Base-by-base conservation (phyloP, 441 rosid genomes). In the Populus hybrid region DNA sequence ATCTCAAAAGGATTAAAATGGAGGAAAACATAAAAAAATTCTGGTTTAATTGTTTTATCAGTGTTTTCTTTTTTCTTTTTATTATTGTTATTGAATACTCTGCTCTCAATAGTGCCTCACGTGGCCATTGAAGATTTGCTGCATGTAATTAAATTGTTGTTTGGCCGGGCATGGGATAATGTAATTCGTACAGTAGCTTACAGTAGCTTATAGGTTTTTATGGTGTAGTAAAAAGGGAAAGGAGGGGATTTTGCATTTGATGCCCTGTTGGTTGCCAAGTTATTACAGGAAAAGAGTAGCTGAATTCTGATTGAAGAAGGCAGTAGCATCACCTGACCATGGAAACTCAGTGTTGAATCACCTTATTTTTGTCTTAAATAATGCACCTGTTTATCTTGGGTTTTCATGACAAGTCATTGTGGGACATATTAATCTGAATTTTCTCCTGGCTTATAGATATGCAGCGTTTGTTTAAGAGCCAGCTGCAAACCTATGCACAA, bases 401-500 rank as follows among this genome's bases (percentile, higher is more conserved):
- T 53, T 33, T 20, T 68, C 18, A 12, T 45, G 67, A 16, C 61
- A 4, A 3, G 9, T 78, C 28, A 59, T 69, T 36, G 0, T 76
- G 31, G 50, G 9, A 35, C 64, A 56, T 18, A 10, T 24, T 24
- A 40, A 78, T 28, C 8, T 18, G 69, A n/a, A 63, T 53, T 76
- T 50, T 33, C 35, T 31, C 67, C 63, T 73, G 28, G 38, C 38
- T 74, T 80, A 29, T 29, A 88, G 95, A 79, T 64, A 50, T 73
- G 65, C 78, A 50, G n/a, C 84, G 84, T 71, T 64, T 84, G 74
- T 88, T 80, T 85, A 95, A 93, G 80, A 88, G 73, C 45, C 87
- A 84, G 33, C 74, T 95, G 64, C 97, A 89, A 38, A 77, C 59
- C 33, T 88, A 84, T 80, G 82, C 90, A 23, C 84, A 88, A 76